phyloP scores from a whole-genome alignment of 2,329 filamentous ascomycete genomes.

The Sarocladium brachiariae region DNA sequence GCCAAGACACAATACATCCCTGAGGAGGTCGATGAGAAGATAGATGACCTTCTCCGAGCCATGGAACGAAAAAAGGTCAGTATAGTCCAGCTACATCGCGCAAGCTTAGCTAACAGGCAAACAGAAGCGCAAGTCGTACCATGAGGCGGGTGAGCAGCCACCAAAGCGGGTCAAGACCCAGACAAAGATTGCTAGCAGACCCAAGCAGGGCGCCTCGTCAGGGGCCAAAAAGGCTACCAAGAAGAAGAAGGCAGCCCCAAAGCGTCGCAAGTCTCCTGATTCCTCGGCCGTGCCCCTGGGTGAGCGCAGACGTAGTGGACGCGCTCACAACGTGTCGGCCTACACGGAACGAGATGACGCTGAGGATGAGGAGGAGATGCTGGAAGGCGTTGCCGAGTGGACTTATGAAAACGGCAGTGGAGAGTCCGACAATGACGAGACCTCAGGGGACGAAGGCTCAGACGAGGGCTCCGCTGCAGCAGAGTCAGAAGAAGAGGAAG shows the following conservation, averaged over 20 bases:
- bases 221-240: conserved; percentile 23
- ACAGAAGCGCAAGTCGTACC: conserved; percentile 51
- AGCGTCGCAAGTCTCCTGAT: conserved; percentile 21
- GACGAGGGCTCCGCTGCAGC: conserved; percentile 14
- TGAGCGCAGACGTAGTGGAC: conserved; percentile 51
- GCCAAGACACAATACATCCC: conserved; percentile 80
- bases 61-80: conserved; percentile 68
- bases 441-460: conserved; percentile 13
- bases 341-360: conserved; percentile 52
- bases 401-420: conserved; percentile 37
- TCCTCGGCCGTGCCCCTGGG: conserved; percentile 26
- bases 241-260: conserved; percentile 23
- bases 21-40: conserved; percentile 64
- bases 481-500: conserved; percentile 15
- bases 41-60: conserved; percentile 60
- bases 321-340: conserved; percentile 37
- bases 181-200: conserved; percentile 28
- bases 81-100: background rate
- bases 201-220: conserved; percentile 26
- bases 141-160: conserved; percentile 40
- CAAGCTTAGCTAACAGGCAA: conserved; percentile 19
- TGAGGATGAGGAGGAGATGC: conserved; percentile 56
- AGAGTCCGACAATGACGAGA: conserved; percentile 20
- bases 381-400: conserved; percentile 54
- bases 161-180: conserved; percentile 31